phyloP scores from a whole-genome alignment of 257 asterid species.

The Lavandula angustifolia region DNA sequence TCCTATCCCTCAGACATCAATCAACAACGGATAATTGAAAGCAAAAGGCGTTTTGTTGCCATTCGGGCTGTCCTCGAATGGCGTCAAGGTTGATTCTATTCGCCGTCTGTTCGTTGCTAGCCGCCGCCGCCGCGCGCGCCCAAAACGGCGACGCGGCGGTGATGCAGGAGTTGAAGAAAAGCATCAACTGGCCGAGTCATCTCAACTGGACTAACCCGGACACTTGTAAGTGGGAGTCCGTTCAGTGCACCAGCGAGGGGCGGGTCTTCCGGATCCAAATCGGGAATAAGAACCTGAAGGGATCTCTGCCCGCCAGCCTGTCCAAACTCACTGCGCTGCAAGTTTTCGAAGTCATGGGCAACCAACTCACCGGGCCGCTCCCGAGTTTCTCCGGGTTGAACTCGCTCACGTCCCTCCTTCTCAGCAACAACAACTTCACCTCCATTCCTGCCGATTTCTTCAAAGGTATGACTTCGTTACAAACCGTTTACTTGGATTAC shows the following conservation, averaged over 20 bases:
- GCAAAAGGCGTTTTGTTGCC: not conserved
- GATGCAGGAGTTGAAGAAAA: slow-evolving; percentile 53
- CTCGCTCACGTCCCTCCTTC: slow-evolving; percentile 44
- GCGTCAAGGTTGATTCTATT: slow-evolving; percentile 26
- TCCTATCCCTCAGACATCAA: not conserved
- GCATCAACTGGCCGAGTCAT: slow-evolving; percentile 38
- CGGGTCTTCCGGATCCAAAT: slow-evolving; percentile 73
- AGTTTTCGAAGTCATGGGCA: slow-evolving; percentile 55
- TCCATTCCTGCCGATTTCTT: slow-evolving; percentile 74
- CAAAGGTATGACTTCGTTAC: slow-evolving; percentile 64
- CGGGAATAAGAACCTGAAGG: slow-evolving; percentile 48
- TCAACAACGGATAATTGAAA: not conserved
- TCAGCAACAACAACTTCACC: slow-evolving; percentile 59
- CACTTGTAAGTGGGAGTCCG: slow-evolving; percentile 47
- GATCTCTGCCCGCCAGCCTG: slow-evolving; percentile 59
- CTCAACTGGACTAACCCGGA: slow-evolving; percentile 50
- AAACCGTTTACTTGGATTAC: slow-evolving; percentile 51
- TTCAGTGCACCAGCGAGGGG: slow-evolving; percentile 40
- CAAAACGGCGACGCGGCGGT: slow-evolving; percentile 54
- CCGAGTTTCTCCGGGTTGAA: slow-evolving; percentile 68
- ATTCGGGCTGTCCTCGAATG: slow-evolving; percentile 21
- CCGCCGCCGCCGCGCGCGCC: slow-evolving; percentile 29
- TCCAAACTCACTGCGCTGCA: slow-evolving; percentile 47
- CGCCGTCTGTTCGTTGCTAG: slow-evolving; percentile 27
- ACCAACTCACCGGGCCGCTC: slow-evolving; percentile 58